Evolutionary conservation across 2,329 filamentous ascomycete species (phyloP).

Genomic region (Colletotrichum siamense): DNA sequence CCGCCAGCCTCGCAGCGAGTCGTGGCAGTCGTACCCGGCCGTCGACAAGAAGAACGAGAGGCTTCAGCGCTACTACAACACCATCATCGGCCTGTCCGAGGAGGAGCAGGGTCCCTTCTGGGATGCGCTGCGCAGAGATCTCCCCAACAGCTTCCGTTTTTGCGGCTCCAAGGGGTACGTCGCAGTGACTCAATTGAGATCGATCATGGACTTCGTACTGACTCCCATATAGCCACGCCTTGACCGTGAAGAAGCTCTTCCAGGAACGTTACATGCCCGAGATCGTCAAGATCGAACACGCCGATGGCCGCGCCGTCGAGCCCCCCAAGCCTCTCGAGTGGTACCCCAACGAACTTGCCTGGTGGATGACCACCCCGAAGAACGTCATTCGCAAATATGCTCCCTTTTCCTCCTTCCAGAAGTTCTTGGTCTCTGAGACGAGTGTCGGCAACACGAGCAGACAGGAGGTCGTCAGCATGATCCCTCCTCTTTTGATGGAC

Average conservation of each 20-base stretch:
- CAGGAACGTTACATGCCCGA: slow-evolving; percentile 89
- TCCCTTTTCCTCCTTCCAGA: slow-evolving; percentile 94
- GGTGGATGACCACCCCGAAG: slow-evolving; percentile 98
- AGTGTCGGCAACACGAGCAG: slow-evolving; percentile 96
- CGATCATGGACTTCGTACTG: background rate
- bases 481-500: slow-evolving; percentile 92
- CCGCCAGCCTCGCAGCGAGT: slow-evolving; percentile 21
- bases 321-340: slow-evolving; percentile 83
- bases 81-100: slow-evolving; percentile 75
- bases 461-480: slow-evolving; percentile 99
- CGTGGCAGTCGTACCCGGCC: slow-evolving; percentile 52
- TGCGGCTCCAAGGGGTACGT: slow-evolving; percentile 88
- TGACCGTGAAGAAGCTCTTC: slow-evolving; percentile 87
- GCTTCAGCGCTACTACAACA: slow-evolving; percentile 87
- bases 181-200: background rate
- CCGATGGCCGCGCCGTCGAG: slow-evolving; percentile 82
- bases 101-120: slow-evolving; percentile 84
- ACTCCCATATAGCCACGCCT: slow-evolving; percentile 71
- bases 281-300: slow-evolving; percentile 82
- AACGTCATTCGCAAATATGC: slow-evolving; percentile 92
- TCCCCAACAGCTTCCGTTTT: slow-evolving; percentile 98
- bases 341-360: slow-evolving; percentile 95
- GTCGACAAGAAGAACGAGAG: slow-evolving; percentile 82
- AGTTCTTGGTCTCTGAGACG: slow-evolving; percentile 96
- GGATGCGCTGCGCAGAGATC: slow-evolving; percentile 79